Conservation (phyloP, 345 rosid genomes). For the Lumnitzera racemosa region DNA sequence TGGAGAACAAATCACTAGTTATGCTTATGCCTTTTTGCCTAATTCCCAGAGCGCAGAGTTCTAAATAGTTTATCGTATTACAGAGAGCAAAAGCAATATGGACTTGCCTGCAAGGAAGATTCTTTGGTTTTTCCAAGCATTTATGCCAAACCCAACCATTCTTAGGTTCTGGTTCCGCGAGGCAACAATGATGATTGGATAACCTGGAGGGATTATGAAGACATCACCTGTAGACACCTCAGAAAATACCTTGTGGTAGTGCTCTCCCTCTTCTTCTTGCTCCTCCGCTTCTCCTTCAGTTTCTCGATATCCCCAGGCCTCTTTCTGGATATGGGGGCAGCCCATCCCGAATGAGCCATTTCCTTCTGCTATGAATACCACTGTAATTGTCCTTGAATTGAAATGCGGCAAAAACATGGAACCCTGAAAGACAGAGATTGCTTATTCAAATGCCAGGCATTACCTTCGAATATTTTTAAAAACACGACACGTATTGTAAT, state of each 20-base stretch:
- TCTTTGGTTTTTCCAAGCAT: slow-evolving; percentile 24
- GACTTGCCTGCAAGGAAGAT: slow-evolving; percentile 45
- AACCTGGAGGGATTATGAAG: slow-evolving; percentile 40
- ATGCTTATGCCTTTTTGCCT: no score
- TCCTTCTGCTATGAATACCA: slow-evolving; percentile 33
- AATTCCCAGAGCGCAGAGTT: no score
- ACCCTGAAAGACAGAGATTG: slow-evolving; percentile 17
- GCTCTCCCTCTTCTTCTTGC: slow-evolving; percentile 10
- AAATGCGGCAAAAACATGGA: slow-evolving; percentile 38
- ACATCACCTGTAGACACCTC: slow-evolving; percentile 32
- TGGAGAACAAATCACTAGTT: no score
- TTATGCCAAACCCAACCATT: slow-evolving; percentile 33
- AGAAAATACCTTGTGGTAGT: slow-evolving; percentile 23
- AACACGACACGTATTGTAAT: not conserved
- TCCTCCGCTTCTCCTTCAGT: slow-evolving; percentile 12
- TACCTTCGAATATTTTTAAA: not conserved
- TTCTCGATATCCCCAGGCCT: slow-evolving; percentile 1
- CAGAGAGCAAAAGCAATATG: not conserved
- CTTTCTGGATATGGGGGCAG: slow-evolving; percentile 26
- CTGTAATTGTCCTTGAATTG: slow-evolving; percentile 24
- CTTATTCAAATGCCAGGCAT: no score
- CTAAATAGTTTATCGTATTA: no score
- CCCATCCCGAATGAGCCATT: slow-evolving; percentile 43
- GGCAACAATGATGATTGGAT: slow-evolving; percentile 27
- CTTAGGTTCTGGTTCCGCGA: slow-evolving; percentile 18